These are phyloP conservation scores for Datisca glomerata DNA, from an alignment of 306 rosid genomes.

Conservation along the genomic window DNA sequence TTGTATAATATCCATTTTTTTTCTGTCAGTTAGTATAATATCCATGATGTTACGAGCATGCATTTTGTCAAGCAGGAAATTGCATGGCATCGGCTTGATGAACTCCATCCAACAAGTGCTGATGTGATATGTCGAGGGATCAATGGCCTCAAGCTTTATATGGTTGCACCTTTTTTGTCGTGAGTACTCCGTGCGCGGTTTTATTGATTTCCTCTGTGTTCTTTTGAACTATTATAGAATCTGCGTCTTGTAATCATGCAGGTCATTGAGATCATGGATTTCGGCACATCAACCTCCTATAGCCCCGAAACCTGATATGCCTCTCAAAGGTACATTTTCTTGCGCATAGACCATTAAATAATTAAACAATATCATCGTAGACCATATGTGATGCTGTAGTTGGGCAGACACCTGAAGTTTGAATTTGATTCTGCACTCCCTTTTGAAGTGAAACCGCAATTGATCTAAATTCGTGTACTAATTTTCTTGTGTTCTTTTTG, in stretches of 20 bases:
- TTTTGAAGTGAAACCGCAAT: too few species aligned
- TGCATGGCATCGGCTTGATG: constrained; percentile 93
- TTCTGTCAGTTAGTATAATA: not conserved
- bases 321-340: constrained; percentile 78
- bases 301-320: constrained; percentile 59
- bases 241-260: constrained; percentile 29
- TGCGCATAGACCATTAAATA: too few species aligned
- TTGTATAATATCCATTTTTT: not conserved
- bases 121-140: constrained; percentile 93
- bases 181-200: constrained; percentile 29
- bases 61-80: constrained; percentile 58
- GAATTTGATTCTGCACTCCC: too few species aligned
- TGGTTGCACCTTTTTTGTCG: constrained; percentile 94
- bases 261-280: constrained; percentile 73
- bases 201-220: constrained; percentile 16
- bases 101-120: constrained; percentile 63
- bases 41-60: constrained; percentile 16
- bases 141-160: constrained; percentile 93
- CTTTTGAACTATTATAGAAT: constrained; percentile 3
- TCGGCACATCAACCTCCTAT: constrained; percentile 40
- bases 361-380: too few species aligned
- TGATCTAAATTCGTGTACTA: not conserved
- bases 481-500: constrained; percentile 3
- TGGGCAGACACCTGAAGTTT: too few species aligned
- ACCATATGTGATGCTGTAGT: too few species aligned